Percentiles rank a stretch among this genome's conserved stretches.
Conservation (phyloP, 106 monocot species). For the Amphibolis antarctica region DNA sequence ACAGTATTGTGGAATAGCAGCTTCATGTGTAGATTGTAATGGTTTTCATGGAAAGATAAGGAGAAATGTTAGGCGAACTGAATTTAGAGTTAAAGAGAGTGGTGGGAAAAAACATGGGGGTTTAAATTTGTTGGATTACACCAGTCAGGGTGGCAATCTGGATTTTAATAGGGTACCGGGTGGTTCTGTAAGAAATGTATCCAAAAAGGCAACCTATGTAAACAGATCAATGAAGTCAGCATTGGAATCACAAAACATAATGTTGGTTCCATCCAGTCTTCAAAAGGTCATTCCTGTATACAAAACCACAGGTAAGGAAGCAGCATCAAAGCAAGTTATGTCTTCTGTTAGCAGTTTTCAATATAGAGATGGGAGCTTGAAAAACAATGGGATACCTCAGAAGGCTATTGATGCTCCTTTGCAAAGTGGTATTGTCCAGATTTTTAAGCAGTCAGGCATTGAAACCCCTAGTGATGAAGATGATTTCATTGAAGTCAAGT, state of each 20-base stretch:
- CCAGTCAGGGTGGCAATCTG: neutral
- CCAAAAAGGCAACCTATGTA: constrained; percentile 21
- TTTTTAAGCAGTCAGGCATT: constrained; percentile 83
- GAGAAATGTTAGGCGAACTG: constrained; percentile 16
- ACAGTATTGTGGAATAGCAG: constrained; percentile 17
- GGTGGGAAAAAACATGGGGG: neutral
- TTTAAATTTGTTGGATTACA: neutral
- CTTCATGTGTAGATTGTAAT: constrained; percentile 25
- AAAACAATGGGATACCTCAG: constrained; percentile 27
- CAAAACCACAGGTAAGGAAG: constrained; percentile 19
- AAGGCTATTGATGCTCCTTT: constrained; percentile 58
- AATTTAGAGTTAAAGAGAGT: constrained; percentile 13
- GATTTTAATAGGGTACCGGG: neutral
- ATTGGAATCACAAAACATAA: constrained; percentile 23
- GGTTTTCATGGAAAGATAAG: constrained; percentile 36
- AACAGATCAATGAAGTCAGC: constrained; percentile 15
- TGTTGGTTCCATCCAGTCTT: constrained; percentile 11
- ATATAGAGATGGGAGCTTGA: constrained; percentile 15
- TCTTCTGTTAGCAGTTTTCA: constrained; percentile 16
- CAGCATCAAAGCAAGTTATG: constrained; percentile 13
- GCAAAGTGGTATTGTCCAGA: constrained; percentile 54
- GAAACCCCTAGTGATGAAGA: constrained; percentile 82
- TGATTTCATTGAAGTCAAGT: constrained; percentile 91
- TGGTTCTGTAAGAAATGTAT: constrained; percentile 1
- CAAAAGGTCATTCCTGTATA: constrained; percentile 10